Evolutionary conservation across 2,329 filamentous ascomycete species (phyloP), one percentile per base, ranked within the genome.

Genomic region (Penicillium rolfsii): DNA sequence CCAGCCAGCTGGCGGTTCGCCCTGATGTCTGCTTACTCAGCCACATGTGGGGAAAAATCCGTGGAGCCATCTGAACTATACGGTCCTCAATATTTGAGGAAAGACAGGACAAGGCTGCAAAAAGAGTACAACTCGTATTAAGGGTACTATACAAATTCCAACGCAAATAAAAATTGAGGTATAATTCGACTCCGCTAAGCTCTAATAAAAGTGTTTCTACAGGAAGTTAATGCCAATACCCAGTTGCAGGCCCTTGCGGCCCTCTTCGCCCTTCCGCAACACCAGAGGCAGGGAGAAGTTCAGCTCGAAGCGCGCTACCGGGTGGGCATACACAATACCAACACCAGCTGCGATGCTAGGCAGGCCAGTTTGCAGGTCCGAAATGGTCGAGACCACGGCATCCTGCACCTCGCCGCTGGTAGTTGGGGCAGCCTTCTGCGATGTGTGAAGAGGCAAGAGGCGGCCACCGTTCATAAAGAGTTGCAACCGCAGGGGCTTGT

Each of bases 171-270:
- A 50, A 56, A 49, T 49, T 52, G 57, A 63, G 56, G 62, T 60
- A 64, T 59, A 60, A 58, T 60, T 64, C n/a, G 49, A 63, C 36
- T 50, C 52, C 62, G 64, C 64, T 65, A 66, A 64, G 36, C 50
- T 66, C 60, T 63, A 63, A 58, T 61, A 52, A 56, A 41, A 24
- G 67, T 63, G 59, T 72, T 69, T 73, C 67, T 90, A 98, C 83
- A 98, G 80, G 75, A 99, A 97, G 79, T 91, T 96, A 73, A 99
- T 93, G 53, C 95, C 95, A 43, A 99, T 91, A n/a, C 95, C 95
- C 70, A 99, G 89, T 75, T 95, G 93, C 65, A 99, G 74, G 0
- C 95, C 95, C 80, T 99, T 99, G 58, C 94, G 87, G 16, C 87
- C 89, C 69, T 95, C 89, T 79, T 99, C 95, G 38, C 92, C 93